Base-by-base conservation (phyloP, 2,329 filamentous ascomycete species). In the Tolypocladium pustulatum region DNA sequence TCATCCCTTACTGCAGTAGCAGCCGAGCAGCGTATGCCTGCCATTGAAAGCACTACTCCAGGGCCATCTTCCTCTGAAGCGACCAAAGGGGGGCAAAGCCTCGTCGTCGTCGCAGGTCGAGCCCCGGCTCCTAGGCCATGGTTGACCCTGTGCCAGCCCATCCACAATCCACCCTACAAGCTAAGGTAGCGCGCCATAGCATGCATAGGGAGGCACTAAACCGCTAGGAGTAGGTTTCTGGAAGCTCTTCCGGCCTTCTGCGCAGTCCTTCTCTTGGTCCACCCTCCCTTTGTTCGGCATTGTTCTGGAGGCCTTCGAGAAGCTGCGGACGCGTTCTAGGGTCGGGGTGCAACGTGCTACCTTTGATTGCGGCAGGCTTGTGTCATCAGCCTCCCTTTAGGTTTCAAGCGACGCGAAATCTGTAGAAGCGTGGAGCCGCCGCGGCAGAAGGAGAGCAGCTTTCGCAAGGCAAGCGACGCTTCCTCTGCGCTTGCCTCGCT, bases 221-320 rank as follows among this genome's bases (percentile, higher is more conserved):
- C 70, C 62, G n/a, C 37, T 37, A 57, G 55, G 58, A 66, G 70
- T 66, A 73, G 65, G 66, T 63, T 74, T 74, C 72, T 66, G 67
- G 72, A 74, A 74, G 65, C 59, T 63, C 67, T 68, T 65, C 60
- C 54, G 57, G 32, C 52, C 56, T 55, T 55, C 53, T 30, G 15
- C 38, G 53, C 53, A 41, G 30, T 55, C 17, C 38, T n/a, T n/a
- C 22, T 22, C 51, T 27, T 51, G 49, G 59, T 30, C 60, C 58
- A 62, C 43, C 49, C 46, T 40, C 59, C 25, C 53, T 37, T 10
- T n/a, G n/a, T 54, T 54, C 27, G 53, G 13, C 32, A 41, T 27
- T 37, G 36, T 55, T 41, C 53, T 20, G 53, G 30, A 25, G 22
- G 9, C 17, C 53, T 55, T 55, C 53, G 34, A 55, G 53, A 55